phyloP scores from a whole-genome alignment of 805 yeast genomes.

The Saturnispora galanensis region DNA sequence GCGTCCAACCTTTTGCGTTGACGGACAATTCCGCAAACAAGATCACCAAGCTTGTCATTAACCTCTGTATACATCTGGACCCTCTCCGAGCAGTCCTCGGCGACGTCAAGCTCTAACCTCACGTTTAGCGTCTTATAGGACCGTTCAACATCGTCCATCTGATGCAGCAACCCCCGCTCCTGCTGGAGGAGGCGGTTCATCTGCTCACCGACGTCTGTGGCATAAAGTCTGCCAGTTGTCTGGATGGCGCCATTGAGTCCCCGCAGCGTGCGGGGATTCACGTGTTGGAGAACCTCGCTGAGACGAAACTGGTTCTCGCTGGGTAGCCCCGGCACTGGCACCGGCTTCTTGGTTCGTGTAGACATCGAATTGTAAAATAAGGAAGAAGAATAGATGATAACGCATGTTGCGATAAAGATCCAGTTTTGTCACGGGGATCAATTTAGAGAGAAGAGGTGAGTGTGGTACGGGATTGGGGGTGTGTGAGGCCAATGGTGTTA shows the following conservation, averaged over 20 bases:
- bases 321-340: slow-evolving; percentile 6
- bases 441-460: too few relatives aligned
- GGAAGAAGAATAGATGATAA: too few relatives aligned
- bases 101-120: neutral
- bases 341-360: neutral
- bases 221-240: slow-evolving; percentile 16
- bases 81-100: neutral
- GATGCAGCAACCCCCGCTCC: slow-evolving; percentile 18
- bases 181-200: slow-evolving; percentile 15
- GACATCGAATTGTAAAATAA: neutral
- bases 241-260: slow-evolving; percentile 19
- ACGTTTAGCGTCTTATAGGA: slow-evolving; percentile 8
- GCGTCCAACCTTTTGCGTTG: slow-evolving; percentile 18
- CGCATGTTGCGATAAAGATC: too few relatives aligned
- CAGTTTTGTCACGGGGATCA: too few relatives aligned
- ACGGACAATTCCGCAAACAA: slow-evolving; percentile 7
- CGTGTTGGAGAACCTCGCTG: neutral
- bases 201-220: slow-evolving; percentile 25
- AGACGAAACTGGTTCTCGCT: neutral
- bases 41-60: neutral
- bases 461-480: too few relatives aligned
- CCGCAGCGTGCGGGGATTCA: neutral
- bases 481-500: too few relatives aligned
- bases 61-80: slow-evolving; percentile 6
- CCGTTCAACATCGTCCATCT: slow-evolving; percentile 14